Percentiles rank a stretch among this genome's conserved stretches.
Conservation (phyloP, 176 grass and related monocot genomes). For the Cenchrus purpureus region DNA sequence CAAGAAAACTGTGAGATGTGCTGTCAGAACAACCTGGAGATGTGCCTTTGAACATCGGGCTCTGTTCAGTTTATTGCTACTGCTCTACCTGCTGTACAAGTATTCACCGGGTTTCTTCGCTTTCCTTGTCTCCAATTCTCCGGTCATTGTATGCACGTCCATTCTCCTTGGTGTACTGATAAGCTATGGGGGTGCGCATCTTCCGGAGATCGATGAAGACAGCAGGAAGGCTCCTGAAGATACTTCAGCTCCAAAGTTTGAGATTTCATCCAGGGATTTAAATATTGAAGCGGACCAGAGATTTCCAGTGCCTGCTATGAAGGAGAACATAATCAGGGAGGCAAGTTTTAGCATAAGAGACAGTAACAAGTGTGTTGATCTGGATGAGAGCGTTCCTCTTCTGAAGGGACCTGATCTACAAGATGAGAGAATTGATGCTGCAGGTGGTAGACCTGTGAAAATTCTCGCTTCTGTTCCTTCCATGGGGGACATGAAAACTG, state of each 20-base stretch:
- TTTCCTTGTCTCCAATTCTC: slow-evolving; percentile 57
- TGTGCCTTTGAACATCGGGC: slow-evolving; percentile 55
- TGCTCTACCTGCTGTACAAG: slow-evolving; percentile 66
- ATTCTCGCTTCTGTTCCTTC: background rate
- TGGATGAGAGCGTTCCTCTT: slow-evolving; percentile 49
- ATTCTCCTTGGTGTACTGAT: slow-evolving; percentile 72
- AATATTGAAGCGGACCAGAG: slow-evolving; percentile 18
- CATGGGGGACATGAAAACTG: slow-evolving; percentile 11
- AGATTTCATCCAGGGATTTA: slow-evolving; percentile 36
- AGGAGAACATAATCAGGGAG: slow-evolving; percentile 20
- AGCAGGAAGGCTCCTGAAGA: background rate
- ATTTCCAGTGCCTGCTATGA: slow-evolving; percentile 23
- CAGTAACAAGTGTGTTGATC: slow-evolving; percentile 17
- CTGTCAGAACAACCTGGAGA: slow-evolving; percentile 50
- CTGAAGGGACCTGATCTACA: slow-evolving; percentile 21
- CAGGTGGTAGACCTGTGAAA: slow-evolving; percentile 10
- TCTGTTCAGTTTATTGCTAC: slow-evolving; percentile 43
- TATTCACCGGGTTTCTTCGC: slow-evolving; percentile 56
- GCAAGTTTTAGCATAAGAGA: slow-evolving; percentile 31
- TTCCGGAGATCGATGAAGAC: slow-evolving; percentile 42
- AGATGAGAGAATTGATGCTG: slow-evolving; percentile 17
- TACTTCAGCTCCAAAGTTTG: slow-evolving; percentile 41
- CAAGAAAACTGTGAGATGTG: slow-evolving; percentile 44
- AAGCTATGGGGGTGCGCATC: slow-evolving; percentile 49
- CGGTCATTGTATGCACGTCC: slow-evolving; percentile 69